These are phyloP conservation scores for Lasiodiplodia gonubiensis DNA, from an alignment of 2,329 filamentous ascomycete genomes.

Conservation along the genomic window DNA sequence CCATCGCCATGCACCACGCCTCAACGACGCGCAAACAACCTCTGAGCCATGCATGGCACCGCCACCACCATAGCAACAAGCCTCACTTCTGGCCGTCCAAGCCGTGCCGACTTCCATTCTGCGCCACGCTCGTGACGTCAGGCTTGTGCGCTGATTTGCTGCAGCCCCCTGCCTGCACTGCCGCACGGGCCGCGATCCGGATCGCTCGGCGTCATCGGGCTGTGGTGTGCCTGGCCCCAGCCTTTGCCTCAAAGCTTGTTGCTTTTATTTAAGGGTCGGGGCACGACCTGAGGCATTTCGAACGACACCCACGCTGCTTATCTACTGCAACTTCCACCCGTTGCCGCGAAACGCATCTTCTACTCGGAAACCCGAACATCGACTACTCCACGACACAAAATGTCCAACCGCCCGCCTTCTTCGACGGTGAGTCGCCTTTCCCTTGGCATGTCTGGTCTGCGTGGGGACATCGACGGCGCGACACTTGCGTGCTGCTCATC, in stretches of 20 bases:
- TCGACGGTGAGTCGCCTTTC: slow-evolving; percentile 18
- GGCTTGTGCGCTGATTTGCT: not conserved
- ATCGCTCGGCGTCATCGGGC: slow-evolving; percentile 1
- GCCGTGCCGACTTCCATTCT: slow-evolving; percentile 5
- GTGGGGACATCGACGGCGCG: not conserved
- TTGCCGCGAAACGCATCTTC: not conserved
- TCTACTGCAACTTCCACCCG: not conserved
- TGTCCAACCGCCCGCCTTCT: slow-evolving; percentile 13
- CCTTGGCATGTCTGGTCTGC: not conserved
- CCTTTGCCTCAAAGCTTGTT: not conserved
- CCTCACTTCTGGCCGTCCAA: not conserved
- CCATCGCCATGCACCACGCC: not conserved
- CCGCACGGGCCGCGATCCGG: slow-evolving; percentile 16
- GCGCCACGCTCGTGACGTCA: slow-evolving; percentile 9
- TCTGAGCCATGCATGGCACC: not conserved
- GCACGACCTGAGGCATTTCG: not conserved
- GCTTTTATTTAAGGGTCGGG: not conserved
- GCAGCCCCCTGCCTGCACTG: not conserved
- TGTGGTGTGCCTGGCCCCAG: not conserved
- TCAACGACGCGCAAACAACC: not conserved
- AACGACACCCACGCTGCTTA: not conserved
- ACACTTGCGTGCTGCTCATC: not conserved
- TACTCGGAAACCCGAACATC: not conserved
- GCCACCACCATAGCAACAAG: not conserved
- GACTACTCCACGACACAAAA: not conserved